Percentiles rank a stretch among this genome's conserved stretches.
These are phyloP conservation scores for Ceratocystis alfenasii DNA, from an alignment of 2,329 filamentous ascomycete species.

Conservation along the genomic window DNA sequence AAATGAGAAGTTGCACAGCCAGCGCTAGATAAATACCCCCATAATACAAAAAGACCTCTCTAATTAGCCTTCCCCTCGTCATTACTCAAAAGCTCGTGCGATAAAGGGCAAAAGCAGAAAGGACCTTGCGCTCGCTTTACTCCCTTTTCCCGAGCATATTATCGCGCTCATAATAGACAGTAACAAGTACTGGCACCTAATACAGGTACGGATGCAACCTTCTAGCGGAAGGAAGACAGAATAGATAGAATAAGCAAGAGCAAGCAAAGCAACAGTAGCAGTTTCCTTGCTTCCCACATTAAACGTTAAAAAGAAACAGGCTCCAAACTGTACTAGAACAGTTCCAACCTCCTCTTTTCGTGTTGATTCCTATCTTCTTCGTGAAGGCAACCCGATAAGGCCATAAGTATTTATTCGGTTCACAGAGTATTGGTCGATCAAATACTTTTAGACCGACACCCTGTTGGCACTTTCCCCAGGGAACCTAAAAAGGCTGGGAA, in stretches of 20 bases:
- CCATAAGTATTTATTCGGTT: background rate
- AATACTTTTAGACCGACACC: background rate
- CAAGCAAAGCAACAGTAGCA: background rate
- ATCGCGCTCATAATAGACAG: background rate
- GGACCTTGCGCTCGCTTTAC: too few relatives aligned
- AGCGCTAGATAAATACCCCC: background rate
- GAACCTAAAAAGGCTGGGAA: too few relatives aligned
- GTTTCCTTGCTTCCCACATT: background rate
- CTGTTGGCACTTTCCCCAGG: background rate
- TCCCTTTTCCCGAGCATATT: too few relatives aligned
- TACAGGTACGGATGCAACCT: constrained; percentile 7
- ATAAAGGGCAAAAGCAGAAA: too few relatives aligned
- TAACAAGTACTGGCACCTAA: background rate
- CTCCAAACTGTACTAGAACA: background rate
- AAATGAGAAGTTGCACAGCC: background rate
- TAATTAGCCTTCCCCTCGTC: too few relatives aligned
- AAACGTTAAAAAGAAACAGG: background rate
- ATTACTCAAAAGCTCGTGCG: too few relatives aligned
- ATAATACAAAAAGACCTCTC: background rate
- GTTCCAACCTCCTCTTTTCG: background rate
- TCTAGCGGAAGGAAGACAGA: background rate
- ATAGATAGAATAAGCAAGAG: background rate
- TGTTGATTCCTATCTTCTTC: background rate
- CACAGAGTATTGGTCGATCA: background rate
- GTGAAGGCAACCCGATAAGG: background rate